phyloP scores from a whole-genome alignment of 148 eudicot species.

The Persicaria tinctoria region DNA sequence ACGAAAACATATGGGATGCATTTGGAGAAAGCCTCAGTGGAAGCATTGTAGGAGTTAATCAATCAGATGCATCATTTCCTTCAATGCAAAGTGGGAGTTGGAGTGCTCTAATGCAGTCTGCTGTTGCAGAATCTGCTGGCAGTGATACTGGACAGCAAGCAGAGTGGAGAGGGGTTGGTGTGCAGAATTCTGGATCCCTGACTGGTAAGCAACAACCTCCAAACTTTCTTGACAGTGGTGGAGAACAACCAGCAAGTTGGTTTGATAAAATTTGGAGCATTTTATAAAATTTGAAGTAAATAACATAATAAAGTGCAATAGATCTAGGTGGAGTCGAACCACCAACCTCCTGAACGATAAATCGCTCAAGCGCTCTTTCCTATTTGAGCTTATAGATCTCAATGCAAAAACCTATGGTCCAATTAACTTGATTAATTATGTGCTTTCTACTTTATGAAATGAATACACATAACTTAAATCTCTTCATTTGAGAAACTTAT shows the following conservation, averaged over 20 bases:
- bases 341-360: no score
- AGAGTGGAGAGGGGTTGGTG: slow-evolving; percentile 52
- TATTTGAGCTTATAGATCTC: no score
- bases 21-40: slow-evolving; percentile 51
- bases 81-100: slow-evolving; percentile 81
- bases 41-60: slow-evolving; percentile 28
- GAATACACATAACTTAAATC: no score
- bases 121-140: slow-evolving; percentile 75
- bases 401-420: no score
- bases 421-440: no score
- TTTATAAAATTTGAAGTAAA: no score
- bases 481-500: no score
- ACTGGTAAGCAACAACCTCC: slow-evolving; percentile 30
- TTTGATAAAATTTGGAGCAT: no score
- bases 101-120: slow-evolving; percentile 99
- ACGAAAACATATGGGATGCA: slow-evolving; percentile 89
- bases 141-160: slow-evolving; percentile 48
- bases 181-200: slow-evolving; percentile 37
- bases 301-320: no score
- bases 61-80: slow-evolving; percentile 33
- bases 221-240: slow-evolving; percentile 24
- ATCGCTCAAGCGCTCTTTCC: no score
- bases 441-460: no score
- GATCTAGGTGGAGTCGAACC: no score
- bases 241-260: slow-evolving; percentile 30